Evolutionary conservation across 2,329 filamentous ascomycete species (phyloP), one percentile per base, ranked within the genome.

Genomic region (Aspergillus sp.): DNA sequence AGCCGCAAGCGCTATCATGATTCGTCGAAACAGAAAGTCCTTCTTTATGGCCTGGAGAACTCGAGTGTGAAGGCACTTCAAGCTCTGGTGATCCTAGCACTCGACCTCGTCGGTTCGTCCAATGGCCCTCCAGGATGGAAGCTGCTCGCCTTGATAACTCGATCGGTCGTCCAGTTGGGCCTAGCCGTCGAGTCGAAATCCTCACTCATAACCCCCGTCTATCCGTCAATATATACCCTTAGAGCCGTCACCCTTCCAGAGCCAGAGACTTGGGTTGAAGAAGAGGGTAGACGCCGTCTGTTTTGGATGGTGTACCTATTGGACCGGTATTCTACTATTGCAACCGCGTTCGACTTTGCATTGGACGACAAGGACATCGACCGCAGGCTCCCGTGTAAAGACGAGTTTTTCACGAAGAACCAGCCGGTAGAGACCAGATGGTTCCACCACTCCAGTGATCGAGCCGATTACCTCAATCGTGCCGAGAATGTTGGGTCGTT

Each of bases 291-390:
- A 23, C 82, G 92, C 23, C 81, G 92, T 21, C 77, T 96, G 1
- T 96, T 97, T 70, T 97, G 92, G 92, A 93, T 95, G 86, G 86
- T 96, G 10, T 97, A 96, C 66, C 75, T 96, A 11, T 79, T 97
- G 5, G 92, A 97, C 68, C 82, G 92, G 46, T 96, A 96, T 66
- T 91, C 91, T 1, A 96, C 91, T 0, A 87, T 96, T 51, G 88
- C 91, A 0, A 96, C 92, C 0, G 91, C 92, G 0, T 96, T 96
- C 61, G 91, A 96, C 62, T 96, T 96, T 67, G 89, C 90, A 0
- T 75, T 97, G 16, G 87, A 93, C 60, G 91, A 96, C 64, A 89
- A 88, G 65, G 91, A 96, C 64, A 93, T 96, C 42, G 91, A 96
- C 66, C 84, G 92, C 20, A 89, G 85, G 46, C 76, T 97, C 6